Evolutionary conservation across 805 yeast species (phyloP), one percentile per base, ranked within the genome.

Genomic region (Kodamaea fukazawae): DNA sequence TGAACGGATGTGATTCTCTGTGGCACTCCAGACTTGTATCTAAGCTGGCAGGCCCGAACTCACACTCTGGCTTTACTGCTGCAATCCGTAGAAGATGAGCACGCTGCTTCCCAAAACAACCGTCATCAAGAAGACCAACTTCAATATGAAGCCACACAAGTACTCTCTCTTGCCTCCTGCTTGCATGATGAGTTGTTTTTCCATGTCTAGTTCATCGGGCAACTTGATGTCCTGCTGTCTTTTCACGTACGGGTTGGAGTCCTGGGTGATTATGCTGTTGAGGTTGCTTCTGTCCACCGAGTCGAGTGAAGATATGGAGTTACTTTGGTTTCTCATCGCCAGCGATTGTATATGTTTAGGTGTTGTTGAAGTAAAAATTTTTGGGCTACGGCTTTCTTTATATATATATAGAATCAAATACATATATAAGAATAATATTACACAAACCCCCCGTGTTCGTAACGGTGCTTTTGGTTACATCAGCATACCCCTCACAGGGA

Each of bases 111-210:
- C 70, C 29, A 54, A 40, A 15, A 65, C 70, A 13, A 62, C 53
- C 2, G 41, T 25, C 43, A 55, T 48, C 32, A 66, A 54, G 15
- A 65, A 48, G 3, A 56, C 8, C 22, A 65, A 41, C 46, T 66
- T 66, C 26, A 58, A 42, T 17, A 65, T 46, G 41, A 63, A 65
- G 26, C 63, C 54, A 30, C 50, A 48, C 13, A 66, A 66, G 34
- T 60, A 48, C 32, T 64, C 67, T 27, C 59, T 51, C 27, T 50
- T 60, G 12, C 70, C 69, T 9, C 71, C 71, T 3, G 71, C 71
- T 16, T 65, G 60, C 10, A 55, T 44, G 16, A 61, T 63, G 29
- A 65, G 41, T 48, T 65, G 71, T 31, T 63, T 60, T 40, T 66
- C 71, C 42, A 66, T 51, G 34, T 66, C 71, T 2, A 57, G 48